Evolutionary conservation across 495 filamentous ascomycete species (phyloP), one percentile per base, ranked within the genome.

Genomic region (Lasiosphaeria hispida): DNA sequence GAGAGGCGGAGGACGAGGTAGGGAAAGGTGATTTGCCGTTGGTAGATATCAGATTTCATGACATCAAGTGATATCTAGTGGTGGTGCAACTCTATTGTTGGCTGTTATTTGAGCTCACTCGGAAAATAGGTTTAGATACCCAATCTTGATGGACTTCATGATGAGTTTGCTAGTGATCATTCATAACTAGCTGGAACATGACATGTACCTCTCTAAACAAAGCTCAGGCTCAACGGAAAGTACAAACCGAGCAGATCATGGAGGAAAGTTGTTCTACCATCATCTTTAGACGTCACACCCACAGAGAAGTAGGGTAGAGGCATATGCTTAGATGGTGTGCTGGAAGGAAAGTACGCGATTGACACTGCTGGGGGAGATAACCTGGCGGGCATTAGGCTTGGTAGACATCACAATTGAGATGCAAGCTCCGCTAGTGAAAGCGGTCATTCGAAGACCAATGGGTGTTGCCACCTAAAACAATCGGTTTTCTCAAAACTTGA

Each of bases 221-320:
- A 80, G 76, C 76, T 65, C 69, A 64, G 63, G 66, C 72, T 68
- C 69, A 55, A 60, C 59, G 40, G 33, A 63, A 60, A 64, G 65
- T 30, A 33, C 62, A 65, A 78, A 74, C 57, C 71, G 68, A 66
- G 75, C 75, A 80, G 77, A 80, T 78, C 76, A 76, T 68, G 70
- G 68, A 73, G 75, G 69, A 73, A 10, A 39, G 55, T 57, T 66
- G 50, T 63, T 91, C 77, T 91, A 73, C 88, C 88, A 91, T 86
- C 83, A 74, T 79, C 77, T 88, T 85, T 91, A 91, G 87, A 86
- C 85, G 72, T 83, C 80, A 78, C 74, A 80, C 79, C 82, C 81
- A 88, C 76, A 76, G 81, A 67, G 62, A 61, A 78, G 72, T 57
- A 72, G 77, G 70, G 73, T 65, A 77, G 76, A 82, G 77, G 83